Percentiles rank a stretch among this genome's conserved stretches.
Evolutionary conservation across 768 basidiomycete species (phyloP).

Genomic region (Gelatoporia subvermispora): DNA sequence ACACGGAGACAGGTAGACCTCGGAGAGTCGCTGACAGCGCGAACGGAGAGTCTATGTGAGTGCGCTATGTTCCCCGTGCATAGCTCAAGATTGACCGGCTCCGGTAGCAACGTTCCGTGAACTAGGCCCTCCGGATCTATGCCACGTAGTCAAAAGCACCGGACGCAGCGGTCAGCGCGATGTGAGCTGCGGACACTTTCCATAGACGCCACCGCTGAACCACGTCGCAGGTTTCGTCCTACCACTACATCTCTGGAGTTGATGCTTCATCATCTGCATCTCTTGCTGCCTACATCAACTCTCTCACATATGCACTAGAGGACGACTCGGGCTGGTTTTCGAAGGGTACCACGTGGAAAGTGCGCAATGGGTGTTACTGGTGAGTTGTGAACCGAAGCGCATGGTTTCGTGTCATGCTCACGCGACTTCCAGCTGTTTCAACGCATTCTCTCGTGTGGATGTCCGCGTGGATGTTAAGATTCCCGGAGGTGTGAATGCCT

Average conservation of each 20-base stretch:
- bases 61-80: slow-evolving; percentile 8
- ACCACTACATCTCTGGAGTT: slow-evolving; percentile 97
- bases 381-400: slow-evolving; percentile 29
- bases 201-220: slow-evolving; percentile 1
- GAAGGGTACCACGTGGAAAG: slow-evolving; percentile 81
- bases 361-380: slow-evolving; percentile 92
- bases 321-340: slow-evolving; percentile 91
- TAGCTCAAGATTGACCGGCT: slow-evolving; percentile 13
- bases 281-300: slow-evolving; percentile 97
- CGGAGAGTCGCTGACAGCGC: slow-evolving; percentile 81
- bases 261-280: slow-evolving; percentile 98
- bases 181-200: slow-evolving; percentile 43
- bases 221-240: slow-evolving; percentile 73
- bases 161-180: slow-evolving; percentile 83
- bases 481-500: slow-evolving; percentile 93
- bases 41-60: slow-evolving; percentile 90
- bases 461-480: slow-evolving; percentile 98
- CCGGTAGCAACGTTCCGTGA: slow-evolving; percentile 86
- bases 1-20: slow-evolving; percentile 62
- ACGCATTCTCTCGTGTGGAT: slow-evolving; percentile 96
- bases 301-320: slow-evolving; percentile 92
- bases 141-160: slow-evolving; percentile 90
- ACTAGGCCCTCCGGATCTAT: slow-evolving; percentile 94
- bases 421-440: slow-evolving; percentile 68
- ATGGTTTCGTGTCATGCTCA: neutral